Evolutionary conservation across 1,139 yeast species (phyloP), one percentile per base, ranked within the genome.

Genomic region (Blastobotrys persicus): DNA sequence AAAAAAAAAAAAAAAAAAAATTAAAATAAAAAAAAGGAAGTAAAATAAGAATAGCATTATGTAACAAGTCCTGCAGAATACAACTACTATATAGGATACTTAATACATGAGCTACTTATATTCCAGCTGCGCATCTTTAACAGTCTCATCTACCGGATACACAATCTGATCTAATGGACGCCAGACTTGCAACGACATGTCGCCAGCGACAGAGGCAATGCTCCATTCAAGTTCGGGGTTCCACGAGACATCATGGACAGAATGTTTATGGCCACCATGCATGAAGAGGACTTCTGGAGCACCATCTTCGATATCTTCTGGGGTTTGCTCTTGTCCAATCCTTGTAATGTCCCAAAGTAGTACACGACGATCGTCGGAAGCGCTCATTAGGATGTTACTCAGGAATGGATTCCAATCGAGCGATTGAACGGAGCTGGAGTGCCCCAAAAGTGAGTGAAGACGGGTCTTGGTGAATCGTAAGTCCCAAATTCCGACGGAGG

Each of bases 261-360:
- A 91, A 38, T 85, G 71, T 78, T 91, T 80, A 65, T 92, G 98
- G 0, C 98, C 98, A 16, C 85, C 86, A 67, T 91, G 98, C 32
- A 79, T 76, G 62, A 92, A 91, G 18, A 83, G 52, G 42, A 83
- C 68, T 37, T 71, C 75, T 2, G 71, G 65, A 2, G 70, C 67
- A 1, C 67, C 69, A 33, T 50, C 53, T 14, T 47, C 49, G 7
- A 35, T 16, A 32, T 52, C 70, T 50, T 67, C 71, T 2, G 65
- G 63, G 51, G 54, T 59, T 50, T 45, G 63, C 53, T 51, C 76
- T 19, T 66, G 65, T 2, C 69, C 72, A 2, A 66, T 63, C 31
- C 67, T 64, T 2, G 76, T 59, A 2, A 81, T 67, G 61, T 88
- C 88, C 80, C 86, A 85, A 5, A 91, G 49, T 60, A 82, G 81